These are phyloP conservation scores for Fusarium mangiferae DNA, from an alignment of 2,329 filamentous ascomycete genomes.

Conservation along the genomic window DNA sequence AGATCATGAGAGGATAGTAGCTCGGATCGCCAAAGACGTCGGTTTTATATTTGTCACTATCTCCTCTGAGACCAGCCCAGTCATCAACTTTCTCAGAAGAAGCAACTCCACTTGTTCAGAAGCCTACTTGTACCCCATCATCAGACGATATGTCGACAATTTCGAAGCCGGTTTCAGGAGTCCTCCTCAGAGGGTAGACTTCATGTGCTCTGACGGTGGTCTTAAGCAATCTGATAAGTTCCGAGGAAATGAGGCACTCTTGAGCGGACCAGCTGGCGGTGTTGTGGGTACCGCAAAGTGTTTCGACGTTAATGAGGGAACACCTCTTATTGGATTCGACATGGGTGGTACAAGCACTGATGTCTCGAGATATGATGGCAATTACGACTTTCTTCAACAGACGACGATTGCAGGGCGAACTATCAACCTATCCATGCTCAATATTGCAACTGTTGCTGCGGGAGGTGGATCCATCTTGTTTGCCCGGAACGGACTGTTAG, in stretches of 20 bases:
- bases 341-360: conserved; percentile 76
- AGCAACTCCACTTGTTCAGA: conserved; percentile 76
- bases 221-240: conserved; percentile 65
- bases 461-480: conserved; percentile 65
- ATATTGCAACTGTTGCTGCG: conserved; percentile 75
- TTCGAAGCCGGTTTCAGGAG: conserved; percentile 72
- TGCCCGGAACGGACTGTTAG: conserved; percentile 75
- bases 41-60: conserved; percentile 77
- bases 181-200: conserved; percentile 69
- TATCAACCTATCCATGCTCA: conserved; percentile 76
- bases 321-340: conserved; percentile 57
- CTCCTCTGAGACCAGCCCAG: conserved; percentile 74
- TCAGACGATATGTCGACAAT: conserved; percentile 73
- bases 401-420: conserved; percentile 76
- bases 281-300: conserved; percentile 77
- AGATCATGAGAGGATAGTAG: conserved; percentile 80
- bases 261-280: conserved; percentile 76
- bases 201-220: conserved; percentile 70
- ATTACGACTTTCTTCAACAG: conserved; percentile 78
- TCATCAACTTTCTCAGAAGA: conserved; percentile 76
- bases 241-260: conserved; percentile 71
- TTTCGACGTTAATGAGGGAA: conserved; percentile 72
- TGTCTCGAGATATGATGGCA: conserved; percentile 74
- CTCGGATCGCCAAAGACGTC: conserved; percentile 76
- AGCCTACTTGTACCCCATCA: conserved; percentile 77